Conservation (phyloP, 2,329 filamentous ascomycete genomes). For the Aspergillus fumigatus region DNA sequence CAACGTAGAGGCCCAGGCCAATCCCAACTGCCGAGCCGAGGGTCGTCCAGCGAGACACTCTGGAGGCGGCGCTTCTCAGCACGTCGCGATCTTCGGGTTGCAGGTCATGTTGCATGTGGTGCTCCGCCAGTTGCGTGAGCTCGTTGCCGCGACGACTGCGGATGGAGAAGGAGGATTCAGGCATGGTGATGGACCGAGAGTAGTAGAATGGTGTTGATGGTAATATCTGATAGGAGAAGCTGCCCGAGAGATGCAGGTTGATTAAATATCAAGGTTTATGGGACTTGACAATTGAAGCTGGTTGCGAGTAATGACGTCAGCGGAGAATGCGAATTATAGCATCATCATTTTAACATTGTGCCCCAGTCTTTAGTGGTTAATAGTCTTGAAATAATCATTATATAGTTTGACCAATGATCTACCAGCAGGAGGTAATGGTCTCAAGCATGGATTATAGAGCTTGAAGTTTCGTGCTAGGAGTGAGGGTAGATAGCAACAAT, state of each 20-base stretch:
- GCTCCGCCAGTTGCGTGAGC: slow-evolving; percentile 51
- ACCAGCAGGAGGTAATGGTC: not conserved
- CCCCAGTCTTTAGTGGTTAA: too few species aligned
- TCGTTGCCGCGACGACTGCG: slow-evolving; percentile 47
- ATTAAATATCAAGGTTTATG: not conserved
- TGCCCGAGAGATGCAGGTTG: not conserved
- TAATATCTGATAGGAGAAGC: not conserved
- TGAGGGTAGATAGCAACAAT: not conserved
- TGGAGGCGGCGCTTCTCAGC: slow-evolving; percentile 52
- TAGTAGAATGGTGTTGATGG: not conserved
- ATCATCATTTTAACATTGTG: not conserved
- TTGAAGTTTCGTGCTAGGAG: not conserved
- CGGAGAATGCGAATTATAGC: not conserved
- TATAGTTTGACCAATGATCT: not conserved
- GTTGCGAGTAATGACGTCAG: not conserved
- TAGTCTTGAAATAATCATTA: too few species aligned
- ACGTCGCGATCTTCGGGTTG: slow-evolving; percentile 55
- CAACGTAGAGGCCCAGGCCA: slow-evolving; percentile 55
- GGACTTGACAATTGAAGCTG: not conserved
- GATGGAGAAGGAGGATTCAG: slow-evolving; percentile 46
- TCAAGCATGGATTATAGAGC: not conserved
- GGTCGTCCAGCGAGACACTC: slow-evolving; percentile 52
- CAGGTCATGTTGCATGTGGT: slow-evolving; percentile 57
- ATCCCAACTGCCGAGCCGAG: slow-evolving; percentile 59
- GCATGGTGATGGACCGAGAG: slow-evolving; percentile 10